Base-by-base conservation (phyloP, 805 yeast species). In the Starmerella stigmatis region DNA sequence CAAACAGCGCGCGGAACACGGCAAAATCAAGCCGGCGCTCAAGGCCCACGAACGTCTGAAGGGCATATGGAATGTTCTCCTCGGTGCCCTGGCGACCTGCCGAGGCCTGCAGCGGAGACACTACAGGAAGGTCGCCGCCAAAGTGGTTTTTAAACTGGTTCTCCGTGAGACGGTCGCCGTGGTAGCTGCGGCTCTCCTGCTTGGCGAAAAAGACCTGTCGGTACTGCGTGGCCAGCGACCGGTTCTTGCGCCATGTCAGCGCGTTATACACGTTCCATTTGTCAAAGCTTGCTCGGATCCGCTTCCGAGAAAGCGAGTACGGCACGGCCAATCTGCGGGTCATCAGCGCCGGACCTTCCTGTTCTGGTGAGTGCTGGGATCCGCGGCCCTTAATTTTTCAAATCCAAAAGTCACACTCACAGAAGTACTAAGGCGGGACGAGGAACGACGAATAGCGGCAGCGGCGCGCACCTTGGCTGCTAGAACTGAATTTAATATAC, bases 151-250 rank as follows among this genome's bases (percentile, higher is more conserved):
- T 81, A 80, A 86, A 83, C 60, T 88, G 76, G 16, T 75, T 68
- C 62, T 92, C 98, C 1, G 89, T 82, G 45, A 89, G 63, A 61
- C 81, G 85, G 59, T 92, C 97, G 56, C 98, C 98, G 62, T 89
- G 98, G 63, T 89, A 89, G 1, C 89, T 81, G 66, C 98, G 76
- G 7, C 96, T 80, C 60, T 88, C 96, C 60, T 78, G 81, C 64
- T 92, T 89, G 42, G 96, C 80, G 6, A 72, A 66, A 89, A 94
- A 92, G 65, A 86, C 86, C 64, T 89, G 94, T 65, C 85, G 94
- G 66, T 72, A 92, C 48, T 85, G 69, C n/a, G 94, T 76, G 65
- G 49, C 70, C 28, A 46, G 50, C 22, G 56, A 51, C 22, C 55
- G 57, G 47, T 48, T 51, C 71, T 38, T 76, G 71, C 63, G 81